A percentile compares a stretch with the other conserved stretches of the same genome.
Evolutionary conservation across 2,329 filamentous ascomycete species (phyloP).

Genomic region (Fusarium drepaniforme): DNA sequence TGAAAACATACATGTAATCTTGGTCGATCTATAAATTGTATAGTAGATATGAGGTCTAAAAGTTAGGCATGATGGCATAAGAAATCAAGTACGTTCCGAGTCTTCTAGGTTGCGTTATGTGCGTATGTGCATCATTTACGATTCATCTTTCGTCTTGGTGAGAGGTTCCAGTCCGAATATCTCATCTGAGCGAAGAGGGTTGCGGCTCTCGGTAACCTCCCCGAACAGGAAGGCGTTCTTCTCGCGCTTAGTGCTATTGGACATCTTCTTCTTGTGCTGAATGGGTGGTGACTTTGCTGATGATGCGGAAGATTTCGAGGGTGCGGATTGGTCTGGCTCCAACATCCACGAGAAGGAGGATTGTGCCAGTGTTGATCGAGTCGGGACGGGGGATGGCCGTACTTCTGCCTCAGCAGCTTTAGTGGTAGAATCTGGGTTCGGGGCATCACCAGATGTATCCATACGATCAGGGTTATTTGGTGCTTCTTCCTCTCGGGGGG

Average conservation of each 20-base stretch:
- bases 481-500: slow-evolving; percentile 5
- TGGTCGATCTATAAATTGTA: neutral
- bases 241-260: slow-evolving; percentile 62
- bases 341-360: slow-evolving; percentile 87
- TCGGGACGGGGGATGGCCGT: slow-evolving; percentile 59
- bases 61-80: neutral
- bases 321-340: slow-evolving; percentile 62
- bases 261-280: slow-evolving; percentile 55
- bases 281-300: slow-evolving; percentile 47
- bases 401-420: neutral
- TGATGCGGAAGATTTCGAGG: slow-evolving; percentile 37
- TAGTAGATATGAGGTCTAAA: slow-evolving; percentile 11
- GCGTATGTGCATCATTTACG: slow-evolving; percentile 4
- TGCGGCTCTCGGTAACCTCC: slow-evolving; percentile 57
- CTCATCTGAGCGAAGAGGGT: slow-evolving; percentile 58
- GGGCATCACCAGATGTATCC: slow-evolving; percentile 33
- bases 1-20: neutral
- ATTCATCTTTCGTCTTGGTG: slow-evolving; percentile 40
- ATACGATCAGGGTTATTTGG: slow-evolving; percentile 30
- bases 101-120: neutral
- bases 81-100: neutral
- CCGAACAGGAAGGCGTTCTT: slow-evolving; percentile 72
- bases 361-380: slow-evolving; percentile 76
- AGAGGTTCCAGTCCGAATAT: slow-evolving; percentile 69
- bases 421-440: neutral